Evolutionary conservation across 306 rosid species (phyloP).

Genomic region (Acacia acuminata): DNA sequence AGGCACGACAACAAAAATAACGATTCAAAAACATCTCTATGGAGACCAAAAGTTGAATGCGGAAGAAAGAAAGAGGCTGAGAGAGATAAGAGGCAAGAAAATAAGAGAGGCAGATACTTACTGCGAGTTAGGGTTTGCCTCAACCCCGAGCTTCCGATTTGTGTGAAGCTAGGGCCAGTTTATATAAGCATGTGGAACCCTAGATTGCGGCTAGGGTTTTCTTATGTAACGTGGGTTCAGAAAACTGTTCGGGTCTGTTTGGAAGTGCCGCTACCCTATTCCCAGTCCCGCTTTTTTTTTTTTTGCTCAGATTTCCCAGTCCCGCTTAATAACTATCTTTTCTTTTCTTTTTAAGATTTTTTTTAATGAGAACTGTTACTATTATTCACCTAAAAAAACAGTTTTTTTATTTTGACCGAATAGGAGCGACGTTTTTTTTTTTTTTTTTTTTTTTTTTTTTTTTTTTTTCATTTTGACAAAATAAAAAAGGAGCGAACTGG

Average conservation of each 20-base stretch:
- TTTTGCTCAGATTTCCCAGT: too few species aligned
- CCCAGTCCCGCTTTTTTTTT: too few species aligned
- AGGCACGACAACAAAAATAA: neutral
- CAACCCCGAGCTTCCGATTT: neutral
- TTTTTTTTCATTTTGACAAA: too few species aligned
- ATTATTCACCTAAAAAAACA: too few species aligned
- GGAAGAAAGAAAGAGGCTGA: neutral
- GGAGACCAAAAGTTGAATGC: neutral
- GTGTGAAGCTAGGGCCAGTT: neutral
- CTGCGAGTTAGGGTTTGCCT: neutral
- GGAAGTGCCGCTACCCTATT: neutral
- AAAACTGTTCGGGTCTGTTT: neutral
- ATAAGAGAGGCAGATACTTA: neutral
- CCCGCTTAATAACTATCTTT: neutral
- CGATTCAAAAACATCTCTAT: neutral
- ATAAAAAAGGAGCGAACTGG: too few species aligned
- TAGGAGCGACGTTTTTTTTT: too few species aligned
- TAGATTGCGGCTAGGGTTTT: conserved; percentile 14
- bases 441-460: too few species aligned
- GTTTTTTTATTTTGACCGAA: too few species aligned
- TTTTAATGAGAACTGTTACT: too few species aligned
- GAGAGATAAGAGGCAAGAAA: neutral
- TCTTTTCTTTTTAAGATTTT: too few species aligned
- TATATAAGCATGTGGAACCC: neutral
- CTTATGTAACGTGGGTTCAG: neutral